These are phyloP conservation scores for Glycine latifolia DNA, from an alignment of 306 rosid genomes.

Conservation along the genomic window DNA sequence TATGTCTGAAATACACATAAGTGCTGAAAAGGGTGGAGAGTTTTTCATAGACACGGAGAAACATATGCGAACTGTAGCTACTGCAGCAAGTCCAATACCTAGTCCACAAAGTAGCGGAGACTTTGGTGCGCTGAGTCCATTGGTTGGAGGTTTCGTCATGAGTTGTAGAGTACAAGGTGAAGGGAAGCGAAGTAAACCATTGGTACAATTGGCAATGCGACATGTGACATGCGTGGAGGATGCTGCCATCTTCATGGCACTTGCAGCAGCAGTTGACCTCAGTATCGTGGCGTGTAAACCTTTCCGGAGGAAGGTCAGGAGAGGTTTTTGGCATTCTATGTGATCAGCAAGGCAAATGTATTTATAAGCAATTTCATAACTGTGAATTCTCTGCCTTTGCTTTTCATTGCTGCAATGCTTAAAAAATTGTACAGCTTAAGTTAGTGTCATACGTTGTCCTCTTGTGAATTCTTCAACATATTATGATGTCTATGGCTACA, in stretches of 20 bases:
- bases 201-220: constrained; percentile 85
- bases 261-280: constrained; percentile 88
- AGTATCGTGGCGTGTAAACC: constrained; percentile 89
- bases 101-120: constrained; percentile 96
- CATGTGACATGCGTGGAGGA: constrained; percentile 91
- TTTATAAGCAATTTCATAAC: constrained; percentile 18
- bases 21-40: constrained; percentile 94
- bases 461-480: constrained; percentile 42
- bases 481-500: not conserved
- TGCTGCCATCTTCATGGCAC: constrained; percentile 97
- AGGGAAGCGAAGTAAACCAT: constrained; percentile 80
- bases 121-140: constrained; percentile 73
- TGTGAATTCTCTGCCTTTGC: constrained; percentile 35
- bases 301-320: constrained; percentile 71
- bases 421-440: constrained; percentile 64
- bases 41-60: constrained; percentile 84
- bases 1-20: constrained; percentile 77
- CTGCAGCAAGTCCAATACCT: constrained; percentile 70
- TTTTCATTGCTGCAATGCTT: constrained; percentile 52
- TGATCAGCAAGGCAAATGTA: constrained; percentile 46
- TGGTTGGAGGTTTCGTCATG: constrained; percentile 88
- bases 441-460: constrained; percentile 38
- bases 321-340: constrained; percentile 61
- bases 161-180: constrained; percentile 90
- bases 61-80: constrained; percentile 57